Base-by-base conservation (phyloP, 768 basidiomycete species). In the Agaricus sinodeliciosus region DNA sequence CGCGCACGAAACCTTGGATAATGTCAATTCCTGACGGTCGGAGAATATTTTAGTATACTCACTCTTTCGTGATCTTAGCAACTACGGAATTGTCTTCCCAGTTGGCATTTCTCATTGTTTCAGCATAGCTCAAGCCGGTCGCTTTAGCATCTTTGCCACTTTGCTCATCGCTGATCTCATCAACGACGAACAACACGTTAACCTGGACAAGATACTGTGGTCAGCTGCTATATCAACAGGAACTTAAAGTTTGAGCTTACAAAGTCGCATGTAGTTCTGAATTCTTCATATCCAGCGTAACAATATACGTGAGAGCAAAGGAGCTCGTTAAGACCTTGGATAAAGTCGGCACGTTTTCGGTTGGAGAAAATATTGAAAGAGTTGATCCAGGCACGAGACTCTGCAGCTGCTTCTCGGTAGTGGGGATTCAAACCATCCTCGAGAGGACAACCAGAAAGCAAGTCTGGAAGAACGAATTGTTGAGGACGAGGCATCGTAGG, bases 111-210 rank as follows among this genome's bases (percentile, higher is more conserved):
- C 65, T 69, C 72, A 85, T 72, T 9, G 76, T 76, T 51, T 77
- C 72, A 45, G 80, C 65, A 56, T 79, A 78, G 19, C 76, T 69
- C 43, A 75, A 69, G 15, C 80, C 79, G 26, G 79, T 83, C 22
- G 67, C 67, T 40, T 70, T 70, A 37, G 81, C 84, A 44, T 78
- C 83, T 49, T 67, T 65, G 25, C 77, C 78, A 60, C 69, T 74
- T 62, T 84, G 84, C 53, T 84, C 82, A 57, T 85, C 82, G 63
- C 80, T 84, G 49, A 83, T 73, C 65, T 85, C 84, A 64, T 86
- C 85, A 45, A 84, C 72, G 54, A 81, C 78, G 67, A 82, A 85
- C 26, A 86, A 73, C 11, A 81, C 67, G 59, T 85, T 83, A 54
- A 83, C 70, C 76, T 76, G 46, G 19, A 19, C 41, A 2, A 39